A percentile compares a stretch with the other conserved stretches of the same genome.
phyloP scores from a whole-genome alignment of 1,284 basidiomycete species.

The Ceratobasidium sp. region DNA sequence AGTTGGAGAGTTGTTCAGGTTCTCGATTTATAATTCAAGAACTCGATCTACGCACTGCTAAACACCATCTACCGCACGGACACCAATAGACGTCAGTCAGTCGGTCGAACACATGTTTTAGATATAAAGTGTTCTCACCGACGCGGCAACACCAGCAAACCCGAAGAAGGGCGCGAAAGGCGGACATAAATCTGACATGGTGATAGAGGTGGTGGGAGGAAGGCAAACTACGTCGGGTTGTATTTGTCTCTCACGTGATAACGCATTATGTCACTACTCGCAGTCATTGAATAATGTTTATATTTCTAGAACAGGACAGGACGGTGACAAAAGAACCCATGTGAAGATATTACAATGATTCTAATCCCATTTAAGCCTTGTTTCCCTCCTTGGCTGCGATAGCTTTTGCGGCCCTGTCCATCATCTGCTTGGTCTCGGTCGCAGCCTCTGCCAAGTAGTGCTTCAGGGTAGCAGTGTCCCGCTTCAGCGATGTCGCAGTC shows the following conservation, averaged over 20 bases:
- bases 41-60: constrained; percentile 69
- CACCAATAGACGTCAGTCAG: constrained; percentile 3
- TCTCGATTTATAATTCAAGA: not conserved
- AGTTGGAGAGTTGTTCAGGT: not conserved
- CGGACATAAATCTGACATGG: constrained; percentile 62
- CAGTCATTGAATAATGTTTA: too few species aligned
- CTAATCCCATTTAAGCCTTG: constrained; percentile 10
- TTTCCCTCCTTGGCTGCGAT: constrained; percentile 24
- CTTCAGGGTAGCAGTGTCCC: constrained; percentile 70
- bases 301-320: too few species aligned
- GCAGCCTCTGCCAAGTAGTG: constrained; percentile 83
- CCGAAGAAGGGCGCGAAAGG: constrained; percentile 88
- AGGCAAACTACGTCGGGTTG: constrained; percentile 9
- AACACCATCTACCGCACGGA: constrained; percentile 75
- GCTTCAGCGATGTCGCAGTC: constrained; percentile 88
- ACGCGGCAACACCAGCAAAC: constrained; percentile 82
- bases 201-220: constrained; percentile 3
- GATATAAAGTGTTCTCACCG: constrained; percentile 63
- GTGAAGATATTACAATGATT: not conserved
- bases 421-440: constrained; percentile 76
- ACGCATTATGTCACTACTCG: not conserved
- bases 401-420: constrained; percentile 68
- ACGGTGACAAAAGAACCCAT: too few species aligned
- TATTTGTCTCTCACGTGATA: constrained; percentile 14
- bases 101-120: not conserved